A percentile compares a stretch with the other conserved stretches of the same genome.
Conservation (phyloP, 768 basidiomycete species). For the Lactarius sp. region DNA sequence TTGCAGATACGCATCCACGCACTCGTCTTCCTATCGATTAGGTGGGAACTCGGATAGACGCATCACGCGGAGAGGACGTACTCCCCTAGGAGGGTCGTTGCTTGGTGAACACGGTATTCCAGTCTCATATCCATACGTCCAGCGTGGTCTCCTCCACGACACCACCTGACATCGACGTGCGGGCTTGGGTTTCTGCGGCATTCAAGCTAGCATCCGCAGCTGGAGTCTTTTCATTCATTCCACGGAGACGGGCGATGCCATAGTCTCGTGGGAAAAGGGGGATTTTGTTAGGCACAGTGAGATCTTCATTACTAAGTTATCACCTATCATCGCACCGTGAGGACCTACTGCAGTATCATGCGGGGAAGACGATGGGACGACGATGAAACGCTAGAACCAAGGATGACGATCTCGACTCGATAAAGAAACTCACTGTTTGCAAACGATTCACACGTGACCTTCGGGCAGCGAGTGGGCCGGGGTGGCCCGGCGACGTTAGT, state of each 20-base stretch:
- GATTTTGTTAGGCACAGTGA: not conserved
- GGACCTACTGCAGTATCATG: not conserved
- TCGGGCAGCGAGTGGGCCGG: too few relatives aligned
- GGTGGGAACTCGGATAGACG: not conserved
- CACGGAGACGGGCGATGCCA: not conserved
- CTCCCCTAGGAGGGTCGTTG: not conserved
- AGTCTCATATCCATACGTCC: slow-evolving; percentile 18
- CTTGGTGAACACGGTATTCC: slow-evolving; percentile 5
- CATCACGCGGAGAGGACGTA: not conserved
- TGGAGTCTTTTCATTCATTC: not conserved
- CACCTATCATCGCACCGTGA: too few relatives aligned
- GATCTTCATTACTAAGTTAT: too few relatives aligned
- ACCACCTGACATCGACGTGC: not conserved
- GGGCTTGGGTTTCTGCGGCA: not conserved
- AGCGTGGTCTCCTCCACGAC: not conserved
- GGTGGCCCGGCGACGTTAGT: too few relatives aligned
- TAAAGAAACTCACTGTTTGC: not conserved
- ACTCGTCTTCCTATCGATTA: not conserved
- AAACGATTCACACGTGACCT: too few relatives aligned
- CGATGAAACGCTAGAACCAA: not conserved
- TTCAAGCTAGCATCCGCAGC: not conserved
- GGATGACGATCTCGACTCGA: slow-evolving; percentile 8
- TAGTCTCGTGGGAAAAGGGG: not conserved
- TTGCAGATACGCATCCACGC: not conserved
- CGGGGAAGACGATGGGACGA: too few relatives aligned